Base-by-base conservation (phyloP, 2,329 filamentous ascomycete genomes). In the Calcarisporium arbuscula region DNA sequence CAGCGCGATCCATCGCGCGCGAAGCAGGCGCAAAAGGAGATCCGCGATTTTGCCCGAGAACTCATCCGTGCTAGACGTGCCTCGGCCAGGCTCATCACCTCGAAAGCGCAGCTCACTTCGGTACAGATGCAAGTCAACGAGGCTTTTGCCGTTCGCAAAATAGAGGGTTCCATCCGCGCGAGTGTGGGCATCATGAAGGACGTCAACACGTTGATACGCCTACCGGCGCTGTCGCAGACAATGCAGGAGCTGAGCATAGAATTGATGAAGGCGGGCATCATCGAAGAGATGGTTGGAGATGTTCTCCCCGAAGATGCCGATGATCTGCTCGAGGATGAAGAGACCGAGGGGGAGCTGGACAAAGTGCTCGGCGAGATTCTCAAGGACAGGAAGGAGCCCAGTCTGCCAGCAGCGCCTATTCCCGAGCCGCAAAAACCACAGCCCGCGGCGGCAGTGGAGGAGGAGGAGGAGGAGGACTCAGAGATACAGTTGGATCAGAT, bases 61-160 rank as follows among this genome's bases (percentile, higher is more conserved):
- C 74, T 96, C 32, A 77, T 96, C 43, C 80, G 85, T 34, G 77
- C 86, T 40, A 84, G 92, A 45, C 85, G 82, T 56, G 80, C 88
- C 43, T 74, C 72, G 14, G 65, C 72, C 19, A 79, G 92, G 5
- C 72, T 96, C 25, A 72, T 82, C 14, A 96, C 90, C 0, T 83
- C 82, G 50, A 94, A 94, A 57, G 92, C 92, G 3, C 92, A 96
- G 64, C 75, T 98, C 30, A 80, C 82, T 56, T 90, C 83, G 47
- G 90, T 98, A 28, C 82, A 90, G 61, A 94, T 96, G 88, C 92
- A 96, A 64, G 90, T 98, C 53, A 87, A 89, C 53, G 90, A 96
- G 65, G 89, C 92, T 2, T 96, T 96, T 60, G 85, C 87, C 2
- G 82, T 96, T 50, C 81, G 87, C 48, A 94, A 94, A 70, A 96